Base-by-base conservation (phyloP, 2,329 filamentous ascomycete genomes). In the Claviceps quebecensis region DNA sequence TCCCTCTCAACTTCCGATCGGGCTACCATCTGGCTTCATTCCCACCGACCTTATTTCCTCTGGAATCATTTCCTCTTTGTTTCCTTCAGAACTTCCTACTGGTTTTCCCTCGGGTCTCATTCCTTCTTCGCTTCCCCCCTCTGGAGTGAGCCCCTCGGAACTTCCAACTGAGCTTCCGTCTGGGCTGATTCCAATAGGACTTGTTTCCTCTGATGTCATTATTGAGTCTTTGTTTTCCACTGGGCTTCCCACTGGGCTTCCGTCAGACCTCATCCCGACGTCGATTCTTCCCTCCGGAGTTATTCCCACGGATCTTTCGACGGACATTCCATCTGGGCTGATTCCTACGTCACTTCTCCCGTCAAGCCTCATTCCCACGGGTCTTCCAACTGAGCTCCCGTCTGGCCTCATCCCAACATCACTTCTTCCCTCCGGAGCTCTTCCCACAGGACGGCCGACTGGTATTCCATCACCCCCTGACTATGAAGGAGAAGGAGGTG, bases 131-230 rank as follows among this genome's bases (percentile, higher is more conserved):
- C 26, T 29, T 29, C 26, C 9, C 8, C 1, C 26, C 8, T 29
- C 8, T 9, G 8, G 26, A 9, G 8, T 0, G 1, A 16, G 3
- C 1, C 14, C 8, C 38, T n/a, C 16, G 7, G 16, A 17, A 0
- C 38, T 39, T n/a, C 38, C 38, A 17, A 17, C 38, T 39, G 16
- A 2, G 8, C 4, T 39, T 39, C 1, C 38, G 3, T 16, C 38
- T 39, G 14, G 11, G 3, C 5, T 5, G 1, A 4, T 41, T 19
- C 40, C 39, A 19, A 23, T 4, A 5, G 23, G 23, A 23, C 23
- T 23, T 23, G 4, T 23, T 23, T 1, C 23, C 23, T 23, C 23
- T 23, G 23, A 23, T 23, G 5, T 23, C 23, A 5, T 23, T 23
- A 5, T 23, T 23, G 4, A 23, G 23, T 23, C 23, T 5, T 6